Percentiles rank a stretch among this genome's conserved stretches.
Evolutionary conservation across 2,329 filamentous ascomycete species (phyloP).

Genomic region (Beauveria brongniartii): DNA sequence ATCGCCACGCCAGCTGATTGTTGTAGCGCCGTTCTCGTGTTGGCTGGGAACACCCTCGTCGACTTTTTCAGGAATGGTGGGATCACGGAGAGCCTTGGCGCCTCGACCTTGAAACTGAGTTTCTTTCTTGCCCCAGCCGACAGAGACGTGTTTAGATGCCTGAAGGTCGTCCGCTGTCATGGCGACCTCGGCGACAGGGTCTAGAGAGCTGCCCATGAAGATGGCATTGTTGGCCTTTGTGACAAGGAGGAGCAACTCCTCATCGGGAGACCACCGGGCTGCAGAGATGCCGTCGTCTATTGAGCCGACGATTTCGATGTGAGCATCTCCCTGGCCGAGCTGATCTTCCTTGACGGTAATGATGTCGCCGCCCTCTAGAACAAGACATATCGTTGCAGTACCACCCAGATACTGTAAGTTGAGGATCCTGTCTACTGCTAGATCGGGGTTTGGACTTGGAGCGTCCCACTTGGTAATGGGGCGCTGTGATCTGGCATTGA

Average conservation of each 20-base stretch:
- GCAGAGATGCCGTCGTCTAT: slow-evolving; percentile 87
- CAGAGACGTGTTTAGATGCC: slow-evolving; percentile 87
- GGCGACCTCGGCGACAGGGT: slow-evolving; percentile 67
- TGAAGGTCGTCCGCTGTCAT: slow-evolving; percentile 72
- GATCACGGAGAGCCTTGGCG: slow-evolving; percentile 78
- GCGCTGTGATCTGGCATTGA: slow-evolving; percentile 21
- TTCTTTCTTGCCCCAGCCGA: slow-evolving; percentile 97
- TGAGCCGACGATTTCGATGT: slow-evolving; percentile 91
- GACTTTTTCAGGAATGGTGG: slow-evolving; percentile 86
- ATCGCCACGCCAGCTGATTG: slow-evolving; percentile 90
- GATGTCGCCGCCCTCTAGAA: slow-evolving; percentile 87
- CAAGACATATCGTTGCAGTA: slow-evolving; percentile 66
- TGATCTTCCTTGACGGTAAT: slow-evolving; percentile 65
- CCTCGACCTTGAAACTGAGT: slow-evolving; percentile 94
- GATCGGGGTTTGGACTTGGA: slow-evolving; percentile 67
- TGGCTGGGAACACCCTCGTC: slow-evolving; percentile 72
- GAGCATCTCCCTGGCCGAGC: slow-evolving; percentile 49
- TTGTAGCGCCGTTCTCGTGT: slow-evolving; percentile 62
- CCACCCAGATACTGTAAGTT: slow-evolving; percentile 81
- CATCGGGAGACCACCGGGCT: slow-evolving; percentile 89
- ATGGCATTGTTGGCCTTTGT: slow-evolving; percentile 73
- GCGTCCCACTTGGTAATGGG: slow-evolving; percentile 82
- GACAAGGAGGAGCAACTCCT: slow-evolving; percentile 77
- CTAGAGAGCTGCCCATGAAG: slow-evolving; percentile 89
- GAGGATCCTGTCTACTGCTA: slow-evolving; percentile 67